phyloP scores from a whole-genome alignment of 257 asterid genomes.

The Buddleja alternifolia region DNA sequence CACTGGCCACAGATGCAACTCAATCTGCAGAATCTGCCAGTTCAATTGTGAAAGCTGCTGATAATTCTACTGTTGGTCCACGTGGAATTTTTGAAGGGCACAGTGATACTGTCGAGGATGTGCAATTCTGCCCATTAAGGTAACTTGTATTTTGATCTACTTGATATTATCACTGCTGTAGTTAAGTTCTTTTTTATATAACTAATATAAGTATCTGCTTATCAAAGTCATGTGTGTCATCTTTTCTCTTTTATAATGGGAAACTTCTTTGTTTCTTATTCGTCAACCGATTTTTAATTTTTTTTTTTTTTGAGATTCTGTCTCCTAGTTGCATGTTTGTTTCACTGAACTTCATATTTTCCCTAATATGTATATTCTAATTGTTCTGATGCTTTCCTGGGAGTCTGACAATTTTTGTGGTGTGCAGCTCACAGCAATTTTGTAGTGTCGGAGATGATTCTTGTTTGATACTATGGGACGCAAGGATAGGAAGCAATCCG shows the following conservation, averaged over 20 bases:
- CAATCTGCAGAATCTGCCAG: constrained; percentile 60
- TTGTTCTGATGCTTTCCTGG: constrained; percentile 30
- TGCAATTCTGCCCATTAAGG: constrained; percentile 98
- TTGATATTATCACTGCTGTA: neutral
- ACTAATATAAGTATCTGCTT: neutral
- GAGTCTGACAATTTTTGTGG: constrained; percentile 26
- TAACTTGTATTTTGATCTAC: constrained; percentile 32
- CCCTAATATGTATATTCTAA: neutral
- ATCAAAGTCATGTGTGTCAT: constrained; percentile 4
- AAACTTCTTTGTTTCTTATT: neutral
- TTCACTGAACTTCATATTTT: constrained; percentile 5
- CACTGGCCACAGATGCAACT: constrained; percentile 66
- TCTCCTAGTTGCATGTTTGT: neutral
- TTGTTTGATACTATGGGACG: constrained; percentile 96
- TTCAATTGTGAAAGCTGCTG: constrained; percentile 73
- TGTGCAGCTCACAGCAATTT: constrained; percentile 89
- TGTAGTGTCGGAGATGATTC: constrained; percentile 99
- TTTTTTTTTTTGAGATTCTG: neutral
- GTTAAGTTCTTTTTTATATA: neutral
- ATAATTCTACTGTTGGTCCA: constrained; percentile 82
- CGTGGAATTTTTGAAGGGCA: constrained; percentile 93
- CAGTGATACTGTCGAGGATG: constrained; percentile 93
- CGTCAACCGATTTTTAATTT: neutral
- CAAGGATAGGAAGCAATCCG: constrained; percentile 74
- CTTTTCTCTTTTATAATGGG: neutral